phyloP scores from a whole-genome alignment of 2,329 filamentous ascomycete species.

The Colletotrichum euphorbiae region DNA sequence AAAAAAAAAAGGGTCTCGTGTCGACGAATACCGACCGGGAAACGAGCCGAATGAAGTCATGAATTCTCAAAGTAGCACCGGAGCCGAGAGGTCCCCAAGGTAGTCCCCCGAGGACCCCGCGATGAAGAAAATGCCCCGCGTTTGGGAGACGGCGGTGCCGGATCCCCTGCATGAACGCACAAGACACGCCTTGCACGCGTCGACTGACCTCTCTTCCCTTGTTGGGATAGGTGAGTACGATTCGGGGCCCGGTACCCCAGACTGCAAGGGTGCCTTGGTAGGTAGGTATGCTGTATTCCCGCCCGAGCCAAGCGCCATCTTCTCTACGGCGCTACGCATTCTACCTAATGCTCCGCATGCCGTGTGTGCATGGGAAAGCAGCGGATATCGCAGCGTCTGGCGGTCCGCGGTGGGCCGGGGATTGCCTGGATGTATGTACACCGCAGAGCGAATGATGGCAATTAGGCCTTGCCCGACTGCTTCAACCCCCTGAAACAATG shows the following conservation, averaged over 20 bases:
- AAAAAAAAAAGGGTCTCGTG: not conserved
- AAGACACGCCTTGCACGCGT: not conserved
- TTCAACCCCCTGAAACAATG: not conserved
- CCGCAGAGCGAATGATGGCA: not conserved
- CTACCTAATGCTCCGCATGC: not conserved
- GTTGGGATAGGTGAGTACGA: not conserved
- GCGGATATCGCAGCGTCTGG: slow-evolving; percentile 6
- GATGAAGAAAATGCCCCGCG: slow-evolving; percentile 23
- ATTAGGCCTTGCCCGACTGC: not conserved
- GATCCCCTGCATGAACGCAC: slow-evolving; percentile 15
- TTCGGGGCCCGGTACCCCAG: not conserved
- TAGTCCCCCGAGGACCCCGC: slow-evolving; percentile 27
- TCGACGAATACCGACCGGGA: not conserved
- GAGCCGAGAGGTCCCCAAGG: not conserved
- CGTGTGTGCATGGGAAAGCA: slow-evolving; percentile 2
- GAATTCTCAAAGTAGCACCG: not conserved
- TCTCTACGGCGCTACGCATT: slow-evolving; percentile 1
- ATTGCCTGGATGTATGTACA: not conserved
- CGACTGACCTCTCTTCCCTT: not conserved
- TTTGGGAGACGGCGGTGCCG: slow-evolving; percentile 16
- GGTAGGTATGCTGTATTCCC: not conserved
- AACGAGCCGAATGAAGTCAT: slow-evolving; percentile 18
- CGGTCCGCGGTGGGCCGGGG: slow-evolving; percentile 1
- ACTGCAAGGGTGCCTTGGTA: not conserved
- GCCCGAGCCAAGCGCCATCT: not conserved